Base-by-base conservation (phyloP, 1,139 yeast species). In the Taphrina betulina region DNA sequence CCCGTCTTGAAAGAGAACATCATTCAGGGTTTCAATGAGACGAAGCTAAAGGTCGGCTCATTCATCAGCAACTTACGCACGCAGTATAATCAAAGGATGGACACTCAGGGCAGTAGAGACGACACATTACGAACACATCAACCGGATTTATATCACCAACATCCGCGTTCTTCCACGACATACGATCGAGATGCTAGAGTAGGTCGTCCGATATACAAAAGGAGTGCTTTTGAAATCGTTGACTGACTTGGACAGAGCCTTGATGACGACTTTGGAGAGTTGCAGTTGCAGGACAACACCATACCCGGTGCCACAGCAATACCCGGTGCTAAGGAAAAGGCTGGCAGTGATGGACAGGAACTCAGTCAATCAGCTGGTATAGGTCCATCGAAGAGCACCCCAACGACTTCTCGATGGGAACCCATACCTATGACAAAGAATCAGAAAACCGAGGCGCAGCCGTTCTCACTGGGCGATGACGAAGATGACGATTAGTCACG, bases 1-100 rank as follows among this genome's bases (percentile, higher is more conserved):
- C 83, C 83, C 8, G 88, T 82, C 64, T 73, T 87, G 63, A 82
- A 79, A 65, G 87, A 85, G 57, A 80, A 82, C 52, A 77, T 88
- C 59, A 75, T 80, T 54, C 84, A 83, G 66, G 94, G 95, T 26
- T 76, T 89, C 54, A 90, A 83, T 66, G 96, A 89, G 65, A 92
- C 97, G 0, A 80, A 83, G 60, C 76, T 80, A 45, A 85, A 85
- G n/a, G 54, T 50, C 10, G 36, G 40, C 14, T 41, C 46, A 12
- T 50, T 50, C 40, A 33, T 50, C 22, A 14, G 46, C 17, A 50
- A 24, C n/a, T 17, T 50, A 10, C 28, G 44, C 10, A 26, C 26
- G 16, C 54, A 50, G 26, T 50, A 38, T 28, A 26, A 20, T n/a
- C 37, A 43, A 33, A 17, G 38, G 29, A 31, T 43, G 36, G 48